phyloP scores from a whole-genome alignment of 2,329 filamentous ascomycete genomes.

The Trichoderma hamatum region DNA sequence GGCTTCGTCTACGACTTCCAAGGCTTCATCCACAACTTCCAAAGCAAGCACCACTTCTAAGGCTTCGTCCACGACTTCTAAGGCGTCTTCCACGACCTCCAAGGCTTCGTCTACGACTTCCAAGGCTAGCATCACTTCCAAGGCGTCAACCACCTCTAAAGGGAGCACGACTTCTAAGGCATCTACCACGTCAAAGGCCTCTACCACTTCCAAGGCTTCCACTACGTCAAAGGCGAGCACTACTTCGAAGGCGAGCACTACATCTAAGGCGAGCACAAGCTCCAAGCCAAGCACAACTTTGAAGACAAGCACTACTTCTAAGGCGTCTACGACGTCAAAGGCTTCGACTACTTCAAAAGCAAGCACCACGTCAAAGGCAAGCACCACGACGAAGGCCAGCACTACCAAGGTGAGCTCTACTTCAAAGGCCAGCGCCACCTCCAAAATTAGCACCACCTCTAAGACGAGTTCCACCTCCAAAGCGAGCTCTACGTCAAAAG shows the following conservation, averaged over 20 bases:
- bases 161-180: not conserved
- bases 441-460: not conserved
- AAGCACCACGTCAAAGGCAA: not conserved
- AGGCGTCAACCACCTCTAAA: not conserved
- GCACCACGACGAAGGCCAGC: not conserved
- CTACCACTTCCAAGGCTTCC: not conserved
- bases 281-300: not conserved
- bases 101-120: not conserved
- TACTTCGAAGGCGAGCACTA: not conserved
- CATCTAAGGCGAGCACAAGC: not conserved
- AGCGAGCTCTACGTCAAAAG: conserved; percentile 9
- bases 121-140: not conserved
- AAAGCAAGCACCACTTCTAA: not conserved
- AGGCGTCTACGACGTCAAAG: not conserved
- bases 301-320: not conserved
- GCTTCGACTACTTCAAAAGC: not conserved
- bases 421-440: conserved; percentile 6
- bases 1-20: not conserved
- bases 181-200: not conserved
- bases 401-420: not conserved
- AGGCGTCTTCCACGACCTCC: not conserved
- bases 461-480: not conserved
- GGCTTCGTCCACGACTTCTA: not conserved
- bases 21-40: not conserved
- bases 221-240: not conserved